These are phyloP conservation scores for Heterobasidion annosum DNA, from an alignment of 1,284 basidiomycete genomes.

Conservation along the genomic window DNA sequence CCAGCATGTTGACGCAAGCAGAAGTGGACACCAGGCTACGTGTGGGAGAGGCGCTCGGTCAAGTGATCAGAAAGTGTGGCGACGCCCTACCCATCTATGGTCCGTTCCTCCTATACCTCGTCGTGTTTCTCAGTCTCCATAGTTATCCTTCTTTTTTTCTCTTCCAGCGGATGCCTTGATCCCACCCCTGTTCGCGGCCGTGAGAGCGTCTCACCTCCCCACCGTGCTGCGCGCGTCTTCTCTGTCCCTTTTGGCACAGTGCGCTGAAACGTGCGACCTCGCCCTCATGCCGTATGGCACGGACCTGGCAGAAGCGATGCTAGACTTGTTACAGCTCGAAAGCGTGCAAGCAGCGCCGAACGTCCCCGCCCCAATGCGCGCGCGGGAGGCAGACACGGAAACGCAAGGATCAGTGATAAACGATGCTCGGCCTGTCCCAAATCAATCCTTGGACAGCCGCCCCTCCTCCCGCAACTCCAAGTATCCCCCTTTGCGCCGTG, in stretches of 20 bases:
- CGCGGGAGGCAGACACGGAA: conserved; percentile 1
- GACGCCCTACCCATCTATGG: conserved; percentile 63
- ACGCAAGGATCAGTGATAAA: not conserved
- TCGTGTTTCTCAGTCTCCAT: not conserved
- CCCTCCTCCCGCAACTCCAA: conserved; percentile 53
- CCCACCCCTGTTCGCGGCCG: conserved; percentile 54
- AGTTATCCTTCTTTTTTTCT: conserved; percentile 1
- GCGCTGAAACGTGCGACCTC: conserved; percentile 53
- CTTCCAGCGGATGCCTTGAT: conserved; percentile 58
- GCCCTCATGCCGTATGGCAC: conserved; percentile 56
- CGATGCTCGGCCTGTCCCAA: too few species aligned
- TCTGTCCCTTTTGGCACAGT: conserved; percentile 74
- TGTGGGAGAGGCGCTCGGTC: conserved; percentile 81
- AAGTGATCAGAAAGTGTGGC: conserved; percentile 72
- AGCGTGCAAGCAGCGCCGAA: conserved; percentile 26
- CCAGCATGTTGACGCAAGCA: conserved; percentile 37
- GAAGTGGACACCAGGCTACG: conserved; percentile 77
- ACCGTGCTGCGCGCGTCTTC: conserved; percentile 74
- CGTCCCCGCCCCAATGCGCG: conserved; percentile 9
- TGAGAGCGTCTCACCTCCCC: conserved; percentile 53
- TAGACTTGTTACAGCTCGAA: conserved; percentile 78
- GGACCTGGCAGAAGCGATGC: conserved; percentile 56
- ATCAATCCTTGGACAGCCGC: conserved; percentile 33
- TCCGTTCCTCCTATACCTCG: conserved; percentile 25
- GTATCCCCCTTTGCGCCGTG: conserved; percentile 73